phyloP scores from a whole-genome alignment of 257 asterid species.

The Plantago elongata region DNA sequence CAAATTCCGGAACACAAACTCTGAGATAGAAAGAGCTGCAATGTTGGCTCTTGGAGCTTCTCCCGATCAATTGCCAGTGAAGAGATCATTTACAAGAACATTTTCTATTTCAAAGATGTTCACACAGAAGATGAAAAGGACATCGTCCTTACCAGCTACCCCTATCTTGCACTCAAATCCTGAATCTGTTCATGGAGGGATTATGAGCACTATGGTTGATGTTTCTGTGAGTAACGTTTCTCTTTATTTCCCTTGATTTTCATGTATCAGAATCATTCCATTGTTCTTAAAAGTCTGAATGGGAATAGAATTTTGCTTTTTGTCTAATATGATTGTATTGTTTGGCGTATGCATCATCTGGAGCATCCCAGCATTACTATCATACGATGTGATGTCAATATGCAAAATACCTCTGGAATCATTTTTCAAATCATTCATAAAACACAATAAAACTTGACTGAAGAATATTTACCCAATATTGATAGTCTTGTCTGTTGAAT shows the following conservation, averaged over 20 bases:
- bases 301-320: no score
- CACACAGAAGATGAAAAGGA: constrained; percentile 48
- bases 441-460: no score
- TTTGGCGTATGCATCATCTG: no score
- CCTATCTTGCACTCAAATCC: constrained; percentile 79
- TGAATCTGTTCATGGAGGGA: constrained; percentile 69
- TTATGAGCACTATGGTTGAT: constrained; percentile 22
- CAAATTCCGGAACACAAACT: constrained; percentile 51
- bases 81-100: constrained; percentile 45
- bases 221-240: constrained; percentile 41
- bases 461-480: no score
- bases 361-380: no score
- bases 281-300: no score
- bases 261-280: no score
- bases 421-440: no score
- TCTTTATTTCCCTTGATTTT: not conserved
- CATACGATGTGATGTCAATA: no score
- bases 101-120: constrained; percentile 69
- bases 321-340: no score
- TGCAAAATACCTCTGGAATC: no score
- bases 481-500: no score
- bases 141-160: constrained; percentile 69
- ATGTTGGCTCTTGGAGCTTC: constrained; percentile 63
- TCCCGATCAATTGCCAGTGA: constrained; percentile 35
- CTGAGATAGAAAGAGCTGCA: constrained; percentile 74